Evolutionary conservation across 2,329 filamentous ascomycete species (phyloP).

Genomic region (Pestalotiopsis sp.): DNA sequence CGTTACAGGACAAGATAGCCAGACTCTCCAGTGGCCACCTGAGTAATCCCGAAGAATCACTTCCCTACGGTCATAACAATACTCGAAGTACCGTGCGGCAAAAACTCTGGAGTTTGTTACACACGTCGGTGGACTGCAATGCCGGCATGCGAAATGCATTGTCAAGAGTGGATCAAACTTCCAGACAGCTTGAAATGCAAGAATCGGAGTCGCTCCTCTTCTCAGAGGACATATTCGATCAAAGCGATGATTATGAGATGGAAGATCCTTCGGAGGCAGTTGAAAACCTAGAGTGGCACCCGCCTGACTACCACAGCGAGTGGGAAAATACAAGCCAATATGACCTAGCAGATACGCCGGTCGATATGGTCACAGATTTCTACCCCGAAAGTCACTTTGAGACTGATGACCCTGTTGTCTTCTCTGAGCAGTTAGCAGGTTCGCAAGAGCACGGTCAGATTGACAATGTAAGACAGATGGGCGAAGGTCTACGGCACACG

Average conservation of each 20-base stretch:
- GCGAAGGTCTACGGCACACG: background rate
- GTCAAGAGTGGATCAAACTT: background rate
- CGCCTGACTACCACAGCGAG: background rate
- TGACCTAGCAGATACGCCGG: background rate
- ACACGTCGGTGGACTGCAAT: background rate
- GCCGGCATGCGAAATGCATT: background rate
- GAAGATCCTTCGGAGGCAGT: background rate
- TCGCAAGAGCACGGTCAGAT: background rate
- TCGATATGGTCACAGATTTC: background rate
- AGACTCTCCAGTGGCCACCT: background rate
- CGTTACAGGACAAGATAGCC: background rate
- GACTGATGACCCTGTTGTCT: background rate
- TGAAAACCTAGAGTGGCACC: background rate
- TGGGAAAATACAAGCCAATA: background rate
- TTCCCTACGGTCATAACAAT: background rate
- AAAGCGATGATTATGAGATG: background rate
- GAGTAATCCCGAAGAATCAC: background rate
- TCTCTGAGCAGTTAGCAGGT: background rate
- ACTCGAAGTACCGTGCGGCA: background rate
- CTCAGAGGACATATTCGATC: background rate
- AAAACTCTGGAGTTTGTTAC: background rate
- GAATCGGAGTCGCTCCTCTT: constrained; percentile 1
- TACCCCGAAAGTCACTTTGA: background rate
- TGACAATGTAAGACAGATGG: background rate
- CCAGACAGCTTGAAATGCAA: background rate